These are phyloP conservation scores for Obba rivulosa DNA, from an alignment of 768 basidiomycete genomes.

Conservation along the genomic window DNA sequence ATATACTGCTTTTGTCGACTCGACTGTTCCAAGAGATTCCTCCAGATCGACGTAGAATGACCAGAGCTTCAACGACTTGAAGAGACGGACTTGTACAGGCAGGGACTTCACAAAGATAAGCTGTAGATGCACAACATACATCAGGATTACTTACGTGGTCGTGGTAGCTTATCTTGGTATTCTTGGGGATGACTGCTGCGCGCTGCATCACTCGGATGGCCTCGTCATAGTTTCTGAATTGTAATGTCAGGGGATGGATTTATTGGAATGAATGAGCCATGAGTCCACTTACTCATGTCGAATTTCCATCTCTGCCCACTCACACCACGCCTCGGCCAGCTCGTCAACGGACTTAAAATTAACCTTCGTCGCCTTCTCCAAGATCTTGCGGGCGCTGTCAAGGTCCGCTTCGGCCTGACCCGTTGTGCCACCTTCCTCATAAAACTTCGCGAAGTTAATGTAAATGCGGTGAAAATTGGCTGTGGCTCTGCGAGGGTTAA, in stretches of 20 bases:
- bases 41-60: slow-evolving; percentile 98
- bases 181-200: slow-evolving; percentile 87
- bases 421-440: slow-evolving; percentile 88
- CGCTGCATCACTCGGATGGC: slow-evolving; percentile 95
- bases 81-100: slow-evolving; percentile 82
- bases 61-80: slow-evolving; percentile 98
- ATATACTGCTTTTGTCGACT: slow-evolving; percentile 87
- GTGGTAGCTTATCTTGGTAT: slow-evolving; percentile 87
- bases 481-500: slow-evolving; percentile 84
- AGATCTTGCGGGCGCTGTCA: slow-evolving; percentile 81
- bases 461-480: slow-evolving; percentile 87
- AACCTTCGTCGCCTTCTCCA: slow-evolving; percentile 89
- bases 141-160: slow-evolving; percentile 68
- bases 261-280: not conserved
- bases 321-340: slow-evolving; percentile 97
- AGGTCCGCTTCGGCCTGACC: slow-evolving; percentile 79
- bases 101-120: slow-evolving; percentile 47
- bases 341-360: slow-evolving; percentile 96
- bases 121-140: slow-evolving; percentile 9
- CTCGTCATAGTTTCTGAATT: slow-evolving; percentile 88
- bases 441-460: slow-evolving; percentile 95
- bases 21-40: slow-evolving; percentile 93
- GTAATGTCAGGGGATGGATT: slow-evolving; percentile 10
- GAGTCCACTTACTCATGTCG: slow-evolving; percentile 77
- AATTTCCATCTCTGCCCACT: slow-evolving; percentile 98